Conservation (phyloP, 306 rosid species). For the Potentilla sterilis region DNA sequence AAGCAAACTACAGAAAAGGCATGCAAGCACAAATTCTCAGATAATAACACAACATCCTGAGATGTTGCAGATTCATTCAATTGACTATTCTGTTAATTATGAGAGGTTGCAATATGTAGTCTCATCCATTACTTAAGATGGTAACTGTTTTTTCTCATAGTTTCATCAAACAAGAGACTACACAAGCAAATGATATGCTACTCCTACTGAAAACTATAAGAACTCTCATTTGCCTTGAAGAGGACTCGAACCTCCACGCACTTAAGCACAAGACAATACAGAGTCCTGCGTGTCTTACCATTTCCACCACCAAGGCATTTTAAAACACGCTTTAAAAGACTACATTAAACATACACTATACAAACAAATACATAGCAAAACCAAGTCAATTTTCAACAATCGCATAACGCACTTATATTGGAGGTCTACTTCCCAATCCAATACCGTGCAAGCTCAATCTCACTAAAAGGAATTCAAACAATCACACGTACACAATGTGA, state of each 20-base stretch:
- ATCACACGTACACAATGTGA: neutral
- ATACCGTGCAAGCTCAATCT: neutral
- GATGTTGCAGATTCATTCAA: neutral
- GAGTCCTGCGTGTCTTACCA: constrained; percentile 24
- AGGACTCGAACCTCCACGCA: constrained; percentile 27
- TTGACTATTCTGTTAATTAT: neutral
- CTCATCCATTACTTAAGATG: neutral
- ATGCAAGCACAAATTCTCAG: neutral
- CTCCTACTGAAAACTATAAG: neutral
- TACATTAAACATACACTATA: neutral
- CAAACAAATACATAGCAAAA: neutral
- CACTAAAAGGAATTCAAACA: neutral
- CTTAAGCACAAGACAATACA: constrained; percentile 18
- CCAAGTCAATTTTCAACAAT: too few relatives aligned
- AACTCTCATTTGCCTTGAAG: constrained; percentile 19
- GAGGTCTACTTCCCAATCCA: neutral
- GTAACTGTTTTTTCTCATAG: neutral
- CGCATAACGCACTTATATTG: too few relatives aligned
- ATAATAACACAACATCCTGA: neutral
- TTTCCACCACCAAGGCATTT: constrained; percentile 26
- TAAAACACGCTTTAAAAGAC: neutral
- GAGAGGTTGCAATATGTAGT: neutral
- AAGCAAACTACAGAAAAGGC: neutral
- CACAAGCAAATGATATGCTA: neutral
- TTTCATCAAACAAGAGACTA: too few relatives aligned